Base-by-base conservation (phyloP, 805 yeast genomes). In the Metschnikowia matae region DNA sequence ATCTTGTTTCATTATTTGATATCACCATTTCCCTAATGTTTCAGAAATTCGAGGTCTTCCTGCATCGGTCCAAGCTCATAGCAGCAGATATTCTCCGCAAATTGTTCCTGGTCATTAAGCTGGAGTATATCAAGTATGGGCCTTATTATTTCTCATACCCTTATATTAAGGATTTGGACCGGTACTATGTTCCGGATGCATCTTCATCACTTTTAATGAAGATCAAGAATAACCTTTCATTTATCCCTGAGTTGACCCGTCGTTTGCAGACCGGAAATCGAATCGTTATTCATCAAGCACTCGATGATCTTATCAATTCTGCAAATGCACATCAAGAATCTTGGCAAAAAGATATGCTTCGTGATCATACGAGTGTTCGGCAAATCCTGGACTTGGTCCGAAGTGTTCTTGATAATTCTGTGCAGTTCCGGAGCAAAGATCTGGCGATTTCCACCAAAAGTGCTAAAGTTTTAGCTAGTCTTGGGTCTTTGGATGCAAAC, bases 401-500 rank as follows among this genome's bases (percentile, higher is more conserved):
- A 6, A 76, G 83, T 1, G 63, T 85, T 1, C 64, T 85, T 42
- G 80, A 80, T 52, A 77, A 82, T 1, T 73, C 87, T 0, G 77
- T 79, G 46, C 80, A 75, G 54, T 85, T 80, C 63, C 79, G 79
- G 53, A 69, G 66, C 11, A 67, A 65, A 2, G 75, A 76, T 55
- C 67, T 71, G 8, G 69, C 70, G 0, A 76, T 90, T 6, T 74
- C 89, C 2, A 69, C 71, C 3, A 74, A 79, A 40, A 81, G 92
- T 60, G 82, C 95, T 0, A 76, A 75, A 46, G 87, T 89, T 32
- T 69, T 94, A 8, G 84, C 96, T 1, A 66, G 82, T 21, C 74
- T 94, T 39, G 98, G 98, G 0, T 81, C 89, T 0, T 61, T 87
- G 10, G 96, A 89, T 61, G 70, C 83, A 4, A 79, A 83, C 44